Base-by-base conservation (phyloP, 2,329 filamentous ascomycete species). In the Venturia oleaginea region DNA sequence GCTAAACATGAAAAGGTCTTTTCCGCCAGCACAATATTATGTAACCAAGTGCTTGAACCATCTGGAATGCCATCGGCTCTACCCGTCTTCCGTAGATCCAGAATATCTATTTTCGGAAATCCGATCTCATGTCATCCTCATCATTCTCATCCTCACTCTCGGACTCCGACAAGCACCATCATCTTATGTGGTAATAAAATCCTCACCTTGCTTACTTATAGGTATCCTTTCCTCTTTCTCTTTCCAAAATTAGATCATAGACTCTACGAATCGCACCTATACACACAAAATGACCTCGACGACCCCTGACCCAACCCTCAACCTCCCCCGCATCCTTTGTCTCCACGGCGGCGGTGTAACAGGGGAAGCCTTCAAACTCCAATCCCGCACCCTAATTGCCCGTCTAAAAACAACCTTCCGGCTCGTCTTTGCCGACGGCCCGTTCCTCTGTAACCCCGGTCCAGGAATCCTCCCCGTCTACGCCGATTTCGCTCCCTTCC, bases 291-390 rank as follows among this genome's bases (percentile, higher is more conserved):
- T 59, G 37, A 37, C 59, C 59, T 60, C 59, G 4, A 17, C 59
- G 17, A 60, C 34, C 34, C 59, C 59, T 3, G 63, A 65, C 30
- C 69, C 54, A 17, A 57, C 63, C 13, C 71, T 80, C 48, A 67
- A 73, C 65, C 77, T 81, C 34, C 88, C 88, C 3, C 86, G 89
- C 66, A 85, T 92, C 68, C 86, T 92, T 69, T 92, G 88, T 75
- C 84, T 92, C n/a, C 89, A 92, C 74, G 89, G 89, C 72, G 89
- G 89, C 70, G 89, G 89, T 66, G 85, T 87, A 68, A 91, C 88
- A 70, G 86, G 82, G n/a, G 72, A 80, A 48, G 84, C 91, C 72
- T 92, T 92, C 77, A 78, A 81, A 66, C 73, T 82, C 13, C 89
- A 92, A 76, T 84, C 85, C 68, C 88, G 89, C 67, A 77, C 77